Evolutionary conservation across 495 filamentous ascomycete genomes (phyloP).

Genomic region (Schizothecium vesticola): DNA sequence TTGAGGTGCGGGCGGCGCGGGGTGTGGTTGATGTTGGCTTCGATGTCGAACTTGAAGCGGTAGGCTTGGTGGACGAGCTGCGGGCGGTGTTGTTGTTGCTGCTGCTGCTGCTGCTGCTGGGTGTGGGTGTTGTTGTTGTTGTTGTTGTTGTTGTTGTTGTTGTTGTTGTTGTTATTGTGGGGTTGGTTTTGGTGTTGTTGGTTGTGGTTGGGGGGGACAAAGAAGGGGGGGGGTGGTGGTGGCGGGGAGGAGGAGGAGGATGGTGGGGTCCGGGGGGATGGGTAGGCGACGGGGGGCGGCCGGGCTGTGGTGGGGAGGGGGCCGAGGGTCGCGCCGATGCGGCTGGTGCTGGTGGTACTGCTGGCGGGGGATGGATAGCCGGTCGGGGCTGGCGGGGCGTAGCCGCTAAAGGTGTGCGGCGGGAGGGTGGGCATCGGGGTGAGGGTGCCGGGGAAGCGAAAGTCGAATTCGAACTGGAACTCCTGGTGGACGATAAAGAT

Average conservation of each 20-base stretch:
- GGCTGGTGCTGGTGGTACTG: conserved; percentile 2
- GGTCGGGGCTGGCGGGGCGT: neutral
- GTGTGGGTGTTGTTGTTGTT: conserved; percentile 6
- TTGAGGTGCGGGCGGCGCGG: conserved; percentile 40
- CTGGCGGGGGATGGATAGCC: conserved; percentile 10
- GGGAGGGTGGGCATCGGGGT: conserved; percentile 17
- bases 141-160: neutral
- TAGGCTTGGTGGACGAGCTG: conserved; percentile 43
- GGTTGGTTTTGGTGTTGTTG: conserved; percentile 4
- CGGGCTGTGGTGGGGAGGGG: conserved; percentile 1
- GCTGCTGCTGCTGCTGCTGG: too few relatives aligned
- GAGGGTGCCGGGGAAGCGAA: conserved; percentile 26
- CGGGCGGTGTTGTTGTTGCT: conserved; percentile 13
- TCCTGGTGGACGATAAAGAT: conserved; percentile 45
- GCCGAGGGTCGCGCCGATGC: neutral
- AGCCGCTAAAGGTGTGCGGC: neutral
- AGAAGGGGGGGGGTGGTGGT: neutral
- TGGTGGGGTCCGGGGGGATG: neutral
- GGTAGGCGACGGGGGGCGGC: conserved; percentile 7
- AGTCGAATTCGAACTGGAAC: conserved; percentile 43
- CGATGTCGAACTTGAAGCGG: conserved; percentile 45
- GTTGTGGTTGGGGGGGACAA: neutral
- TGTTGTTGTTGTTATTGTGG: conserved; percentile 5
- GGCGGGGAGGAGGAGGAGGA: conserved; percentile 25
- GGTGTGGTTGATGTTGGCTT: conserved; percentile 44